Conservation (phyloP, 2,329 filamentous ascomycete genomes). For the Rutstroemia sydowiana region DNA sequence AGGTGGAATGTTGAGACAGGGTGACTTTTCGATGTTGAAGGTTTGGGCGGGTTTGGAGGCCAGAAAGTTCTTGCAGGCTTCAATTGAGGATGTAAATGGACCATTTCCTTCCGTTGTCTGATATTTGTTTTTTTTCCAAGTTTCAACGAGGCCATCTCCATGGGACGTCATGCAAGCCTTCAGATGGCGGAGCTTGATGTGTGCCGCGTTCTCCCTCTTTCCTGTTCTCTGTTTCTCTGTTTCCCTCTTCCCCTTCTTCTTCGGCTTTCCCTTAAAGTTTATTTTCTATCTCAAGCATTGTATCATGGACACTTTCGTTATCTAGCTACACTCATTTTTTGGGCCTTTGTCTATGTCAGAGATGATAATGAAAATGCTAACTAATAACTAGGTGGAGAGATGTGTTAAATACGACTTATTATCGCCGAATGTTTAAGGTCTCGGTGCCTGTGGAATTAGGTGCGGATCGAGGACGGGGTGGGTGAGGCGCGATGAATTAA, state of each 20-base stretch:
- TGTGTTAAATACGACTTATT: slow-evolving; percentile 16
- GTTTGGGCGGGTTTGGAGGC: slow-evolving; percentile 90
- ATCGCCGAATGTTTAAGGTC: slow-evolving; percentile 13
- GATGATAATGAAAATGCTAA: neutral
- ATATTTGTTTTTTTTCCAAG: neutral
- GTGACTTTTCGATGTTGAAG: slow-evolving; percentile 78
- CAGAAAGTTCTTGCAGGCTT: slow-evolving; percentile 80
- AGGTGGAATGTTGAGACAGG: slow-evolving; percentile 59
- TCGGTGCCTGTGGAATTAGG: neutral
- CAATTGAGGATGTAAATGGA: slow-evolving; percentile 70
- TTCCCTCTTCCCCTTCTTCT: no score
- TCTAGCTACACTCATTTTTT: no score
- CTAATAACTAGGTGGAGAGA: slow-evolving; percentile 9
- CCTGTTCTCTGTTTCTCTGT: no score
- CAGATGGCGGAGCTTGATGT: no score
- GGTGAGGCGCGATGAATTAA: no score
- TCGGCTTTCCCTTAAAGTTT: no score
- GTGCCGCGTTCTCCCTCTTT: no score
- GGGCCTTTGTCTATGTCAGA: neutral
- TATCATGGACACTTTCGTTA: no score
- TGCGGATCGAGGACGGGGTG: no score
- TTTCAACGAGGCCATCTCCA: no score
- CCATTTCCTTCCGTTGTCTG: slow-evolving; percentile 1
- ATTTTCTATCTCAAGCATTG: no score
- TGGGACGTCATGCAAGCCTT: no score